A percentile compares a stretch with the other conserved stretches of the same genome.
phyloP scores from a whole-genome alignment of 768 basidiomycete genomes.

The Hortiboletus campestris region DNA sequence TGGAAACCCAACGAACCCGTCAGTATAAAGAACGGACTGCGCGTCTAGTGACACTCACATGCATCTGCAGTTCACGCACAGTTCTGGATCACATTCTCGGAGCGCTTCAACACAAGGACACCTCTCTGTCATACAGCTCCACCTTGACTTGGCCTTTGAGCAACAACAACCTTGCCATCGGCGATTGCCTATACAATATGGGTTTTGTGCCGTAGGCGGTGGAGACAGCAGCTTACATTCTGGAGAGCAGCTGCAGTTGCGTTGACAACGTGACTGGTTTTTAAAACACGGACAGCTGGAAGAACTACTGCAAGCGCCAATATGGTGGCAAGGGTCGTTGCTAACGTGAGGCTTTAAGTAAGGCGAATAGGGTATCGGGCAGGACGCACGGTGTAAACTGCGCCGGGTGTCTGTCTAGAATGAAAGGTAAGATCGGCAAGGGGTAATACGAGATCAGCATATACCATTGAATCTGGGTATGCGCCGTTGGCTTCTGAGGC shows the following conservation, averaged over 20 bases:
- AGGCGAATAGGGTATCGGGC: background rate
- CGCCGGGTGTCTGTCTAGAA: conserved; percentile 16
- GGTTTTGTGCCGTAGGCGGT: background rate
- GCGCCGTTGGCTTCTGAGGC: conserved; percentile 8
- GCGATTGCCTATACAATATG: conserved; percentile 42
- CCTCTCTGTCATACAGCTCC: conserved; percentile 36
- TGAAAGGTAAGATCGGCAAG: conserved; percentile 5
- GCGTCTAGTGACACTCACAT: conserved; percentile 35
- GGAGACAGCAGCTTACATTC: conserved; percentile 41
- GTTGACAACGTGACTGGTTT: conserved; percentile 53
- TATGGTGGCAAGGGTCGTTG: conserved; percentile 52
- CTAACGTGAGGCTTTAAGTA: conserved; percentile 26
- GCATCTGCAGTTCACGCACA: conserved; percentile 53
- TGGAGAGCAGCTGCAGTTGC: conserved; percentile 50
- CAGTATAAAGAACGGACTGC: background rate
- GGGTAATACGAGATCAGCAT: background rate
- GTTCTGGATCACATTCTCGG: conserved; percentile 68
- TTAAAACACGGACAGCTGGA: conserved; percentile 48
- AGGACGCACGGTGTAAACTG: conserved; percentile 27
- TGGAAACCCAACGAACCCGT: conserved; percentile 5
- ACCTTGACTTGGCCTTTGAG: conserved; percentile 21
- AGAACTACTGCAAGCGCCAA: conserved; percentile 49
- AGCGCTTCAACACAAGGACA: conserved; percentile 53
- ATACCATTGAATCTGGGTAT: conserved; percentile 22
- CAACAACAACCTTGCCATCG: conserved; percentile 61